phyloP scores from a whole-genome alignment of 2,329 filamentous ascomycete genomes.

The Orbilia oligospora region DNA sequence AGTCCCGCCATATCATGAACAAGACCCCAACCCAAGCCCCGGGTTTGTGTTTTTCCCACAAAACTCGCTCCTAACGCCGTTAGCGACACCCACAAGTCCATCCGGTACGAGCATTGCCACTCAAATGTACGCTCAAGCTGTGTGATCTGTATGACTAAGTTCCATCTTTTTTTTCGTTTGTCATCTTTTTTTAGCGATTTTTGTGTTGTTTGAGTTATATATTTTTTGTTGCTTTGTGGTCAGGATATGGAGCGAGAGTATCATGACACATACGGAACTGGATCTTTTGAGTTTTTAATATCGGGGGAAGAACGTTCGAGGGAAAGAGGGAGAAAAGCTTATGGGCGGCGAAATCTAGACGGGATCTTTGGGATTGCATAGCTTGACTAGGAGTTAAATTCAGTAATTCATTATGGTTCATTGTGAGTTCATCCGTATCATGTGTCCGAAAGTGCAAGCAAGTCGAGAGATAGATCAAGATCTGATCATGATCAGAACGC shows the following conservation, averaged over 20 bases:
- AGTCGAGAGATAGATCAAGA: too few species aligned
- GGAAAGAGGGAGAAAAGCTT: constrained; percentile 2
- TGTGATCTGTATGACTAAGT: constrained; percentile 47
- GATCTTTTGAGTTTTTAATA: constrained; percentile 10
- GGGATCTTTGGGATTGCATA: constrained; percentile 11
- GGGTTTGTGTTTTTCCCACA: constrained; percentile 58
- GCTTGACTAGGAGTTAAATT: constrained; percentile 24
- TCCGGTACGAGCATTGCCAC: constrained; percentile 34
- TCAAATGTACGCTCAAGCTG: constrained; percentile 60
- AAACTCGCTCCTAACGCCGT: constrained; percentile 50
- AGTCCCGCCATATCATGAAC: constrained; percentile 55
- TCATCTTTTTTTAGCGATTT: constrained; percentile 24
- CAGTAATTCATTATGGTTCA: constrained; percentile 29
- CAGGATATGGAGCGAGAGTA: constrained; percentile 14
- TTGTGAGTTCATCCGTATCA: constrained; percentile 9
- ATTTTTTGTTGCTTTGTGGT: constrained; percentile 29
- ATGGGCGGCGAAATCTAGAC: constrained; percentile 9
- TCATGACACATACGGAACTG: constrained; percentile 33
- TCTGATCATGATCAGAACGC: background rate
- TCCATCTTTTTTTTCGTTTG: constrained; percentile 5
- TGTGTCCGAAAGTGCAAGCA: constrained; percentile 18
- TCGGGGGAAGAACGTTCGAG: background rate
- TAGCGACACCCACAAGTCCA: constrained; percentile 52
- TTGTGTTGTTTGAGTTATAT: constrained; percentile 58
- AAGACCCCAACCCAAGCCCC: constrained; percentile 59